Base-by-base conservation (phyloP, 2,329 filamentous ascomycete genomes). In the Macroventuria anomochaeta region DNA sequence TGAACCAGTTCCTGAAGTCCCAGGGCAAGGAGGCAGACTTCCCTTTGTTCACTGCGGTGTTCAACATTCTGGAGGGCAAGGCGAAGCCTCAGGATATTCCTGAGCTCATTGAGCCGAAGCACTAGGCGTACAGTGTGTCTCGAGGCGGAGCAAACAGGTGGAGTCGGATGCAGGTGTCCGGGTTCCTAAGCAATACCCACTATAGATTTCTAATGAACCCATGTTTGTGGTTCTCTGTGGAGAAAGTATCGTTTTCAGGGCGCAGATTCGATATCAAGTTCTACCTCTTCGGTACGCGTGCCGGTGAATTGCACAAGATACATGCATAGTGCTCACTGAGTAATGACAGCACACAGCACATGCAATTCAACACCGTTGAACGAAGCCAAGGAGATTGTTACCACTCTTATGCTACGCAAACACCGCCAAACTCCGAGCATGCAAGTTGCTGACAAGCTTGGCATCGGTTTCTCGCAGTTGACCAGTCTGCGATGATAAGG, bases 21-120 rank as follows among this genome's bases (percentile, higher is more conserved):
- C 83, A 89, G 62, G 89, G 88, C 0, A 78, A 88, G 61, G 92
- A 96, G 77, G 80, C 85, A 26, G 88, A 96, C 44, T 99, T 96
- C 74, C 95, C 95, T 17, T 80, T 99, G 5, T 96, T 99, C 73
- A 97, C 91, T 7, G 91, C 91, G 1, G 93, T 97, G 43, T 87
- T 91, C 69, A 79, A 86, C 61, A 93, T 96, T 65, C 77, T 96
- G 38, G 83, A 91, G 64, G 90, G 90, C 57, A 86, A 85, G 61
- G 85, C 87, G 64, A 86, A 86, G 62, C 88, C 93, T 15, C 86
- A 93, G 59, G 89, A 96, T 64, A 92, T 96, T 65, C 91, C 92
- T 20, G 80, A 81, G 51, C 80, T 95, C 41, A 75, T 79, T 47
- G 77, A 78, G 65, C 65, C 67, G n/a, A 73, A 70, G 61, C 38